Percentiles rank a stretch among this genome's conserved stretches.
Evolutionary conservation across 768 basidiomycete genomes (phyloP).

Genomic region (Brasilioporus rufonigricans): DNA sequence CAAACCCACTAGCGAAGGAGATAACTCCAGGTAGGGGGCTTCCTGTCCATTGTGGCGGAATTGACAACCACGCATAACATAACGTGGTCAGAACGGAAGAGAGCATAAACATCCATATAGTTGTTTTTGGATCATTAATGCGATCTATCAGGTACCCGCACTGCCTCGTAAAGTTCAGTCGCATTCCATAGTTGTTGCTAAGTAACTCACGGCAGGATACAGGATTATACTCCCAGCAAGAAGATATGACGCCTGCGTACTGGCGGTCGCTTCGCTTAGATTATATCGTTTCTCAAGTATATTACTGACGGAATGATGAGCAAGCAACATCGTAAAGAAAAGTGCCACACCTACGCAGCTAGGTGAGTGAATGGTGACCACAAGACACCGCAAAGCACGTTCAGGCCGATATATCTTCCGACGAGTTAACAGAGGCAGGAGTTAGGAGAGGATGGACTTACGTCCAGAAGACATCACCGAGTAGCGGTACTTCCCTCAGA

Average conservation of each 20-base stretch:
- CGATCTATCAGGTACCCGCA: constrained; percentile 66
- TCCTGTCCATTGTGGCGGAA: constrained; percentile 55
- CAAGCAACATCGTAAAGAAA: neutral
- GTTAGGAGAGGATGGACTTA: constrained; percentile 33
- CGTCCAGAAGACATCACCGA: constrained; percentile 82
- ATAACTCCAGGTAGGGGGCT: constrained; percentile 61
- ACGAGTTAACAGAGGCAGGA: constrained; percentile 3
- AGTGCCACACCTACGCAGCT: constrained; percentile 48
- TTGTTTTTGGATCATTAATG: constrained; percentile 53
- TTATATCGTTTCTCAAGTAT: constrained; percentile 68
- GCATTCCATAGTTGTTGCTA: neutral
- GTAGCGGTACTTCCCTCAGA: constrained; percentile 54
- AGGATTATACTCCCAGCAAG: constrained; percentile 66
- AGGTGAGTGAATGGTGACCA: constrained; percentile 81
- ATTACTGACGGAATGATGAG: constrained; percentile 44
- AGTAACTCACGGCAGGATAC: constrained; percentile 59
- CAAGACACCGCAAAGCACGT: constrained; percentile 70
- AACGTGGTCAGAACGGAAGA: constrained; percentile 59
- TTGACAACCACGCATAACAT: constrained; percentile 64
- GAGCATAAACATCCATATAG: constrained; percentile 54
- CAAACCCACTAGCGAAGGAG: constrained; percentile 65
- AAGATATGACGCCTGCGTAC: constrained; percentile 66
- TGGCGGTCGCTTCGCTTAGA: constrained; percentile 57
- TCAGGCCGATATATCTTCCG: constrained; percentile 67
- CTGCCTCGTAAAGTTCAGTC: constrained; percentile 30